Evolutionary conservation across 2,329 filamentous ascomycete genomes (phyloP).

Genomic region (Nigrospora sphaerica): DNA sequence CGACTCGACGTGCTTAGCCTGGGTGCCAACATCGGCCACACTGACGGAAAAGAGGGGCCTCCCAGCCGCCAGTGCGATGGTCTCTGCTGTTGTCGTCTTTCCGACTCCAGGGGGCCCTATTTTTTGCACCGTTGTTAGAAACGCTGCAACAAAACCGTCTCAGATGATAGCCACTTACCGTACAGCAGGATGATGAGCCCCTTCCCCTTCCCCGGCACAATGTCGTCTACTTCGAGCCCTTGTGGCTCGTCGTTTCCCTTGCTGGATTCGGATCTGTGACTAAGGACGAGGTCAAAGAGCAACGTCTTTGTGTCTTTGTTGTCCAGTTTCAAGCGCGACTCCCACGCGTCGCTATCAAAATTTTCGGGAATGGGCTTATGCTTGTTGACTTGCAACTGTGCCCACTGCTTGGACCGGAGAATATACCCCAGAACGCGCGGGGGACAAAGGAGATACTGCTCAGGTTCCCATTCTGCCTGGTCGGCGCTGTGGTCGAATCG

Average conservation of each 20-base stretch:
- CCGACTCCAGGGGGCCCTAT: no score
- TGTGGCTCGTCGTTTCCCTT: not conserved
- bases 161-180: no score
- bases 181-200: conserved; percentile 8
- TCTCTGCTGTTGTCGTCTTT: no score
- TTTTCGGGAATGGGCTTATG: not conserved
- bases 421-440: conserved; percentile 8
- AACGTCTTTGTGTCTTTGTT: conserved; percentile 2
- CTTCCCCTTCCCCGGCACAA: conserved; percentile 6
- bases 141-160: no score
- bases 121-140: no score
- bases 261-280: not conserved
- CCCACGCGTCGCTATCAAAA: not conserved
- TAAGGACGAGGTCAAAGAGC: not conserved
- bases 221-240: conserved; percentile 5
- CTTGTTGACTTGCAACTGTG: conserved; percentile 4
- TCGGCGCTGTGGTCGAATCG: conserved; percentile 1
- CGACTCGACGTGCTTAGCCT: no score
- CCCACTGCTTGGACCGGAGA: conserved; percentile 8
- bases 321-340: conserved; percentile 2
- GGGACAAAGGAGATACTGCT: conserved; percentile 8
- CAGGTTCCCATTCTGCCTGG: conserved; percentile 1
- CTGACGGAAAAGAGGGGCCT: no score
- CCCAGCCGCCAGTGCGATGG: no score
- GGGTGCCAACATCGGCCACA: no score